Evolutionary conservation across 2,329 filamentous ascomycete genomes (phyloP).

Genomic region (Fusarium lyarnte): DNA sequence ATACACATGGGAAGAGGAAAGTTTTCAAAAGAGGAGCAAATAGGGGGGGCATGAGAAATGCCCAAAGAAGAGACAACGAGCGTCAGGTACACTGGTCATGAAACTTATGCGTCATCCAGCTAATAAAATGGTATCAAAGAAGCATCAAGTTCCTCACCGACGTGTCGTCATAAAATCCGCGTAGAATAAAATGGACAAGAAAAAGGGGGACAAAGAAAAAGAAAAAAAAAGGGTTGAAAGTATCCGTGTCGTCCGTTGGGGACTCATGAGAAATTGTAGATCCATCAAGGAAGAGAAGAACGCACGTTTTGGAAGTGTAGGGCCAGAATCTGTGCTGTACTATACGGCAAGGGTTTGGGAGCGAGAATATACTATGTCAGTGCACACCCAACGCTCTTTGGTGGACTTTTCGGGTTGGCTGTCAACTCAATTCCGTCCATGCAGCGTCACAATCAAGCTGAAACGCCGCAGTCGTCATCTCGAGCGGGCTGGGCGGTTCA

Average conservation of each 20-base stretch:
- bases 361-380: conserved; percentile 7
- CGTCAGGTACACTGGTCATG: conserved; percentile 39
- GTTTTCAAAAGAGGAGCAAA: conserved; percentile 29
- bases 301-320: conserved; percentile 11
- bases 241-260: conserved; percentile 24
- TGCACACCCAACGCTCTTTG: conserved; percentile 4
- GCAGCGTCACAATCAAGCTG: conserved; percentile 30
- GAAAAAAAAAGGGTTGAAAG: background rate
- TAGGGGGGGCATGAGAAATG: conserved; percentile 14
- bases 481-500: conserved; percentile 42
- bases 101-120: conserved; percentile 39
- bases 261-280: conserved; percentile 34
- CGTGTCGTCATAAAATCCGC: conserved; percentile 39
- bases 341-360: conserved; percentile 7
- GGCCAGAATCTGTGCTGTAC: conserved; percentile 7
- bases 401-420: conserved; percentile 18
- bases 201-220: conserved; percentile 6
- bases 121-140: conserved; percentile 46
- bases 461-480: conserved; percentile 32
- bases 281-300: conserved; percentile 23
- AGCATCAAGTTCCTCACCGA: conserved; percentile 41
- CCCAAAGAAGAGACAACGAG: conserved; percentile 35
- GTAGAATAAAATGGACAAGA: conserved; percentile 11
- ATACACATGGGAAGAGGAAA: conserved; percentile 23
- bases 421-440: conserved; percentile 16